Conservation (phyloP, 2,329 filamentous ascomycete species). For the Dothideomycetes sp. region DNA sequence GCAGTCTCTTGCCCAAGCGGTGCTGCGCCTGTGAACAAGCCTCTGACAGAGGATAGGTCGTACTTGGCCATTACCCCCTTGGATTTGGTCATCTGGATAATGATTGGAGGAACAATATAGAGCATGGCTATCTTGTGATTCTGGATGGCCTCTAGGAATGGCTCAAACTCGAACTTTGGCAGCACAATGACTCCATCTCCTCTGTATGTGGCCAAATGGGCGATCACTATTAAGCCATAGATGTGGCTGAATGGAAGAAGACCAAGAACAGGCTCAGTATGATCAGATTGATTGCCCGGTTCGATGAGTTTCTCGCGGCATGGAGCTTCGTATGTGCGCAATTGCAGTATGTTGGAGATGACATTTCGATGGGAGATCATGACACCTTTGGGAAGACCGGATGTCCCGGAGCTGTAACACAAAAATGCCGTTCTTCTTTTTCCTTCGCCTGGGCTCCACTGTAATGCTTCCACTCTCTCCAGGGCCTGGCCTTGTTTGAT, state of each 20-base stretch:
- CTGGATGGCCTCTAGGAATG: slow-evolving; percentile 53
- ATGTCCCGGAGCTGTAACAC: slow-evolving; percentile 72
- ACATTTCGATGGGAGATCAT: slow-evolving; percentile 74
- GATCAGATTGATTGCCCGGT: slow-evolving; percentile 29
- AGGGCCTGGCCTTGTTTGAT: slow-evolving; percentile 48
- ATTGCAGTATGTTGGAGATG: slow-evolving; percentile 63
- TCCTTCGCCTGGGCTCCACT: slow-evolving; percentile 54
- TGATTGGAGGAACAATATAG: slow-evolving; percentile 76
- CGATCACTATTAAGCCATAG: slow-evolving; percentile 63
- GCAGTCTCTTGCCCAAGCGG: slow-evolving; percentile 65
- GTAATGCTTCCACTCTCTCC: slow-evolving; percentile 39
- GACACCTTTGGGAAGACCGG: slow-evolving; percentile 71
- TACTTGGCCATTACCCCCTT: slow-evolving; percentile 50
- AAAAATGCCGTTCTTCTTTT: slow-evolving; percentile 61
- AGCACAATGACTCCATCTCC: slow-evolving; percentile 66
- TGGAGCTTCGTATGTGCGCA: slow-evolving; percentile 38
- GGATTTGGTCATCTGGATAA: slow-evolving; percentile 64
- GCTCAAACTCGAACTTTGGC: slow-evolving; percentile 63
- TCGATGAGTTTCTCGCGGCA: slow-evolving; percentile 27
- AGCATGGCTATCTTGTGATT: slow-evolving; percentile 62
- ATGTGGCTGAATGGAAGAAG: slow-evolving; percentile 76
- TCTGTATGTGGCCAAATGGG: slow-evolving; percentile 53
- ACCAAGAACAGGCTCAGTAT: slow-evolving; percentile 49
- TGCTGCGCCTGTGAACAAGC: slow-evolving; percentile 65
- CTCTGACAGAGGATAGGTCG: slow-evolving; percentile 56